Evolutionary conservation across 108 stramenopile genomes (phyloP).

Genomic region (Asterionellopsis glacialis): DNA sequence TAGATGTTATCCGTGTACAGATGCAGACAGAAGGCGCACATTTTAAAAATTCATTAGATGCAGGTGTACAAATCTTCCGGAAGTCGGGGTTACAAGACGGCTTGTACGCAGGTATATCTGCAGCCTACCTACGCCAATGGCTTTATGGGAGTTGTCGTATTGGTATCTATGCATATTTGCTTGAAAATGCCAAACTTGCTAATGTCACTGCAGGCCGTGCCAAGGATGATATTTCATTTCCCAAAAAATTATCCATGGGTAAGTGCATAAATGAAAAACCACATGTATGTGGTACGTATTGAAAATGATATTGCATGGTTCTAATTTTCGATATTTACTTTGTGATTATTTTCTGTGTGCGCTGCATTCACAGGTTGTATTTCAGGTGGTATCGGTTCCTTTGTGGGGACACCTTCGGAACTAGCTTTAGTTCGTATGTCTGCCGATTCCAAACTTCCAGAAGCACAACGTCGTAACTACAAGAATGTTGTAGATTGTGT

Average conservation of each 20-base stretch:
- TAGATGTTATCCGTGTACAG: conserved; percentile 70
- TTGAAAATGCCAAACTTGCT: conserved; percentile 52
- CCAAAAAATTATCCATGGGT: conserved; percentile 54
- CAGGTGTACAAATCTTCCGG: conserved; percentile 30
- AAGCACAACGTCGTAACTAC: conserved; percentile 54
- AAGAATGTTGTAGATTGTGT: conserved; percentile 60
- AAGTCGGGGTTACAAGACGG: conserved; percentile 43
- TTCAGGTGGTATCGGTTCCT: conserved; percentile 63
- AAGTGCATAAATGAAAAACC: too few relatives aligned
- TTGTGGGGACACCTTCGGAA: conserved; percentile 68
- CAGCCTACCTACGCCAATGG: conserved; percentile 71
- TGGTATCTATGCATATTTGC: conserved; percentile 61
- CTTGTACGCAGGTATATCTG: conserved; percentile 62
- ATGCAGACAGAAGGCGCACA: conserved; percentile 60
- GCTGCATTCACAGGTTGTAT: conserved; percentile 17
- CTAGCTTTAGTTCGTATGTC: conserved; percentile 69
- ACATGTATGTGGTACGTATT: too few relatives aligned
- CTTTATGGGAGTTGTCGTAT: conserved; percentile 70
- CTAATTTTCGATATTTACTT: too few relatives aligned
- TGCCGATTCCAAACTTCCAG: conserved; percentile 60
- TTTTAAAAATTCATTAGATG: conserved; percentile 30
- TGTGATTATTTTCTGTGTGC: too few relatives aligned
- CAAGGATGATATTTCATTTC: conserved; percentile 57
- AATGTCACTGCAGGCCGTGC: conserved; percentile 45
- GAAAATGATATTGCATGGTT: too few relatives aligned